Conservation (phyloP, 2,329 filamentous ascomycete species). For the Aspergillus alliaceus region DNA sequence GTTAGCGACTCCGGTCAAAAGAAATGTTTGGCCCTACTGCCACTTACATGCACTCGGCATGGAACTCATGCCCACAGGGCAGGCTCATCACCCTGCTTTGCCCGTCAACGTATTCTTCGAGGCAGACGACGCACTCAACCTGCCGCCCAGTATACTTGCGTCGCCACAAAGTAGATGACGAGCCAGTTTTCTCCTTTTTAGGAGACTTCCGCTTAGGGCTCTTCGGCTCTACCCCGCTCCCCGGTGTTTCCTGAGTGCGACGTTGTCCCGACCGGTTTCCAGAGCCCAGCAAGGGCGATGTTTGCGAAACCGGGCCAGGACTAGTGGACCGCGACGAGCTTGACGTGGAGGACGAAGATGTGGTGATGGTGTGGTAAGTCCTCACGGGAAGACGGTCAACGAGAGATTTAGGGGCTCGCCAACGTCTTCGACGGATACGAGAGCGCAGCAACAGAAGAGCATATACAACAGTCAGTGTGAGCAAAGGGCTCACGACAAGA, state of each 20-base stretch:
- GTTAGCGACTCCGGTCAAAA: slow-evolving; percentile 17
- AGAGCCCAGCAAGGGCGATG: slow-evolving; percentile 69
- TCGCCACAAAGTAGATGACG: slow-evolving; percentile 44
- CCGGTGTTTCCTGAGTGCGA: slow-evolving; percentile 39
- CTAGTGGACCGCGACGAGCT: slow-evolving; percentile 61
- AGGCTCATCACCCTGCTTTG: slow-evolving; percentile 95
- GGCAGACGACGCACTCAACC: slow-evolving; percentile 91
- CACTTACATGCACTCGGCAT: slow-evolving; percentile 96
- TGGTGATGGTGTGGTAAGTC: slow-evolving; percentile 84
- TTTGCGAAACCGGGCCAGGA: slow-evolving; percentile 66
- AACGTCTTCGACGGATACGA: slow-evolving; percentile 82
- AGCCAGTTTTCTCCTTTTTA: slow-evolving; percentile 48
- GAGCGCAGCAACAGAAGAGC: slow-evolving; percentile 82
- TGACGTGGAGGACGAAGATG: slow-evolving; percentile 59
- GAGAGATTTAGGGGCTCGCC: slow-evolving; percentile 96
- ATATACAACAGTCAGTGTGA: slow-evolving; percentile 92
- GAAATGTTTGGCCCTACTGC: neutral
- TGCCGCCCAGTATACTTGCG: slow-evolving; percentile 64
- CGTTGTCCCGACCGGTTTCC: slow-evolving; percentile 30
- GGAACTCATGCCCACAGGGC: slow-evolving; percentile 96
- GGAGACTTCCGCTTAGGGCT: slow-evolving; percentile 24
- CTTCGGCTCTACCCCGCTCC: slow-evolving; percentile 23
- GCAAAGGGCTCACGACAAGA: slow-evolving; percentile 87
- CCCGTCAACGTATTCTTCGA: slow-evolving; percentile 95
- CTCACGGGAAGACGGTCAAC: slow-evolving; percentile 92